Conservation (phyloP, 768 basidiomycete genomes). For the Rhizopogon roseolus region DNA sequence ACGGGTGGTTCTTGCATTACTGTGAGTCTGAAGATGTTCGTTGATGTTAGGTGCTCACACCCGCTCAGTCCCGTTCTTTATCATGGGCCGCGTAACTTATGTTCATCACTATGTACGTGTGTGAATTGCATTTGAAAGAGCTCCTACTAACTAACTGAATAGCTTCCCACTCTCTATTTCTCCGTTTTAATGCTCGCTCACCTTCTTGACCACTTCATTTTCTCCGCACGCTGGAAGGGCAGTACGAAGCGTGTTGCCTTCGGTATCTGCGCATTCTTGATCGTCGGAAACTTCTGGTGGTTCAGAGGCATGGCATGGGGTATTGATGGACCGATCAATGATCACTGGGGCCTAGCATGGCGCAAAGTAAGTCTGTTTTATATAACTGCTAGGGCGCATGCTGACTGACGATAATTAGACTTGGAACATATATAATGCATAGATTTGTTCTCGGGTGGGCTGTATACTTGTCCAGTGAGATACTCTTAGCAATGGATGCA, state of each 20-base stretch:
- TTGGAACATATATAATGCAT: slow-evolving; percentile 28
- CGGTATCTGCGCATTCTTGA: slow-evolving; percentile 47
- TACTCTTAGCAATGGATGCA: background rate
- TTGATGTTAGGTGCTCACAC: background rate
- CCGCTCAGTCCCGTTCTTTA: slow-evolving; percentile 80
- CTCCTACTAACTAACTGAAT: background rate
- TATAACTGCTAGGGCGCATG: background rate
- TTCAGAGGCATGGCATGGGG: slow-evolving; percentile 89
- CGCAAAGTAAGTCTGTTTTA: slow-evolving; percentile 42
- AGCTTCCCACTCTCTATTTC: slow-evolving; percentile 98
- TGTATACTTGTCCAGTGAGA: background rate
- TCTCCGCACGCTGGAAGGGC: slow-evolving; percentile 62
- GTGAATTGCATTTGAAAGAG: background rate
- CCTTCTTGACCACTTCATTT: slow-evolving; percentile 89
- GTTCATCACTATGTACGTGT: slow-evolving; percentile 88
- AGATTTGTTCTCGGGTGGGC: slow-evolving; percentile 2
- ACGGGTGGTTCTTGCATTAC: slow-evolving; percentile 91
- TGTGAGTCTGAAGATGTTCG: slow-evolving; percentile 39
- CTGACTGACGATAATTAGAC: slow-evolving; percentile 13
- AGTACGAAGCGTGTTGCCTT: slow-evolving; percentile 73
- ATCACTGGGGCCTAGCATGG: slow-evolving; percentile 80
- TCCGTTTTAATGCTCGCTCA: slow-evolving; percentile 89
- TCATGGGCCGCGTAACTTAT: slow-evolving; percentile 98
- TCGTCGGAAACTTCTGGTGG: slow-evolving; percentile 91
- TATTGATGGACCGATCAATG: slow-evolving; percentile 80